Percentiles rank a stretch among this genome's conserved stretches.
phyloP scores from a whole-genome alignment of 257 asterid genomes.

The Marsdenia floribunda region DNA sequence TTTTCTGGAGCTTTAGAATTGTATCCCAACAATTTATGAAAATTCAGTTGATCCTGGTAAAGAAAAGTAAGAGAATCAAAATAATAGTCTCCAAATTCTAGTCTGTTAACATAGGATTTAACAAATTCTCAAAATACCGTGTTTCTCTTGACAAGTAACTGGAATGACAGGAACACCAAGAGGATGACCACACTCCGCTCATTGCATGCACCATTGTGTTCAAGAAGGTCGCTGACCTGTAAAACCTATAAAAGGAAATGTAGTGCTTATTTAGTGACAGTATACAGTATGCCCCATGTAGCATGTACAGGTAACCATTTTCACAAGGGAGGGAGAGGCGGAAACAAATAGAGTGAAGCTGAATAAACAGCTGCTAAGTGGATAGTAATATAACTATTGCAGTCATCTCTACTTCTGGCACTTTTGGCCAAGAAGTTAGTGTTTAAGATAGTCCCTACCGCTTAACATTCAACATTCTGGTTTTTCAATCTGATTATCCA shows the following conservation, averaged over 20 bases:
- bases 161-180: slow-evolving; percentile 86
- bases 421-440: not conserved
- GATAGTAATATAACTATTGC: not conserved
- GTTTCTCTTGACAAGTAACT: slow-evolving; percentile 84
- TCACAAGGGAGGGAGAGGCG: not conserved
- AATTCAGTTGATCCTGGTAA: slow-evolving; percentile 78
- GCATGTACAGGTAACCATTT: not conserved
- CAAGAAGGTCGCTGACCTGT: slow-evolving; percentile 93
- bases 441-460: not conserved
- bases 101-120: slow-evolving; percentile 6
- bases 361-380: not conserved
- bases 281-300: too few relatives aligned
- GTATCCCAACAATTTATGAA: slow-evolving; percentile 81
- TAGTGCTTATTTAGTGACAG: slow-evolving; percentile 19
- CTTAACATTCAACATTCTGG: not conserved
- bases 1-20: slow-evolving; percentile 52
- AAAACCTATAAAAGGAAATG: slow-evolving; percentile 58
- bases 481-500: not conserved
- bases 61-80: slow-evolving; percentile 16
- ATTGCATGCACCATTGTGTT: slow-evolving; percentile 84
- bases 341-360: not conserved
- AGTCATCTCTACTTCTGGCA: not conserved
- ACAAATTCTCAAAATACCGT: slow-evolving; percentile 42
- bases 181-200: slow-evolving; percentile 80
- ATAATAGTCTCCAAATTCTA: slow-evolving; percentile 11